A percentile compares a stretch with the other conserved stretches of the same genome.
Evolutionary conservation across 495 filamentous ascomycete species (phyloP).

Genomic region (Penicillium coprophilum): DNA sequence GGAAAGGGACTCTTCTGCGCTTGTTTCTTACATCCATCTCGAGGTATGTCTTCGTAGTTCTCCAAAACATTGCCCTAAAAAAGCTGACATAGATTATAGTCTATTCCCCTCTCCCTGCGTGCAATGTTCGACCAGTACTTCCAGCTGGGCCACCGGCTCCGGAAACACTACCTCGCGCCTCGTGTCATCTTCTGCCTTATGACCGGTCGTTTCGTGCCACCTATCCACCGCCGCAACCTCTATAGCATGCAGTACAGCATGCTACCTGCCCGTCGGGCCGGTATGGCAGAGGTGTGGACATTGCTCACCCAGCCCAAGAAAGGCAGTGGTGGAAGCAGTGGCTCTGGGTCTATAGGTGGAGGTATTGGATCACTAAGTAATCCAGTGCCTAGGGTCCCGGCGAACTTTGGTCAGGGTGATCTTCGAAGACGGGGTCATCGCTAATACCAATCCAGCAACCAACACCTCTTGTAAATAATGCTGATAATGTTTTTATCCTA

Average conservation of each 20-base stretch:
- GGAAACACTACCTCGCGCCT: conserved; percentile 91
- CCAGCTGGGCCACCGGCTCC: conserved; percentile 85
- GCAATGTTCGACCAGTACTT: conserved; percentile 98
- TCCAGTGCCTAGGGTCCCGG: conserved; percentile 37
- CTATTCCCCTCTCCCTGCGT: conserved; percentile 82
- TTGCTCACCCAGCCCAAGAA: conserved; percentile 60
- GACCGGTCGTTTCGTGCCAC: conserved; percentile 86
- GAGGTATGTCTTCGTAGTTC: conserved; percentile 53
- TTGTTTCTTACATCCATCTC: conserved; percentile 74
- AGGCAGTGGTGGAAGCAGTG: conserved; percentile 25
- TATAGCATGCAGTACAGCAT: conserved; percentile 99
- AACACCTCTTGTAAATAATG: conserved; percentile 8
- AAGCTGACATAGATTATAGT: conserved; percentile 46
- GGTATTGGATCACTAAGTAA: conserved; percentile 32
- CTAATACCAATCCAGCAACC: conserved; percentile 16
- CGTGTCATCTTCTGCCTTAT: conserved; percentile 82
- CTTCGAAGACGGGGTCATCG: conserved; percentile 40
- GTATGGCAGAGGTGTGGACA: conserved; percentile 82
- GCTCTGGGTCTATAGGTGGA: conserved; percentile 29
- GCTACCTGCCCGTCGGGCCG: conserved; percentile 78
- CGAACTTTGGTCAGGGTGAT: conserved; percentile 40
- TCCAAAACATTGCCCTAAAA: conserved; percentile 5
- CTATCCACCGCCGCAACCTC: conserved; percentile 88
- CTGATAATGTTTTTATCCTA: conserved; percentile 8
- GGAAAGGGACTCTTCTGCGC: conserved; percentile 28